phyloP scores from a whole-genome alignment of 2,329 filamentous ascomycete species.

The Xylaria sp. region DNA sequence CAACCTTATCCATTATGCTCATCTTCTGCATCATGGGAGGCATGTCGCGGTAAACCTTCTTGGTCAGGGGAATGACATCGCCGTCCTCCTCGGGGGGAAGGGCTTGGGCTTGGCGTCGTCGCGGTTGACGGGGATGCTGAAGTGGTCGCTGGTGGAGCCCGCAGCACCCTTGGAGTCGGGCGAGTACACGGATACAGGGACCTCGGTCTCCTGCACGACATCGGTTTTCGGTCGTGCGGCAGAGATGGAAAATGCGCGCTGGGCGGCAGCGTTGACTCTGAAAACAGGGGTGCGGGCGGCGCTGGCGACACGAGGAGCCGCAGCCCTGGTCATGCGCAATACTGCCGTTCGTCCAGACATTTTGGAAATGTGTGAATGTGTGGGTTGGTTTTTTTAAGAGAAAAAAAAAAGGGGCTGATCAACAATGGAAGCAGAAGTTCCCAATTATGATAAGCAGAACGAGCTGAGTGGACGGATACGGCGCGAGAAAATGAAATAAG shows the following conservation, averaged over 20 bases:
- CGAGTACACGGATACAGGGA: conserved; percentile 61
- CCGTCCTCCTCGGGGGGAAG: conserved; percentile 53
- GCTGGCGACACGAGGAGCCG: conserved; percentile 38
- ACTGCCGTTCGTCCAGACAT: conserved; percentile 43
- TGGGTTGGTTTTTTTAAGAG: neutral
- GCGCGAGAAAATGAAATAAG: conserved; percentile 21
- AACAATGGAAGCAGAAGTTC: neutral
- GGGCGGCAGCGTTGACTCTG: conserved; percentile 38
- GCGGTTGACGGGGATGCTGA: conserved; percentile 59
- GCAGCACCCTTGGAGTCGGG: conserved; percentile 52
- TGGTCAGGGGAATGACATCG: conserved; percentile 56
- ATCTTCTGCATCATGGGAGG: conserved; percentile 72
- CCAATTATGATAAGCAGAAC: conserved; percentile 16
- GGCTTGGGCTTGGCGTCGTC: conserved; percentile 50
- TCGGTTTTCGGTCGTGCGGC: conserved; percentile 52
- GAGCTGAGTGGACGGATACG: neutral
- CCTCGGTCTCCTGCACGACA: conserved; percentile 61
- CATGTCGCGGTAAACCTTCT: conserved; percentile 60
- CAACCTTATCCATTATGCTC: conserved; percentile 71
- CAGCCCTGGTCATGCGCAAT: conserved; percentile 40
- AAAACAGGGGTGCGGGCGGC: conserved; percentile 32
- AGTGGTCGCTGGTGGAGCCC: conserved; percentile 53
- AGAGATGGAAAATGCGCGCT: conserved; percentile 47
- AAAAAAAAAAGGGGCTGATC: neutral
- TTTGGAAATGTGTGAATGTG: conserved; percentile 25